Percentiles rank a stretch among this genome's conserved stretches.
phyloP scores from a whole-genome alignment of 176 grass and related monocot genomes.

The Carex pumila region DNA sequence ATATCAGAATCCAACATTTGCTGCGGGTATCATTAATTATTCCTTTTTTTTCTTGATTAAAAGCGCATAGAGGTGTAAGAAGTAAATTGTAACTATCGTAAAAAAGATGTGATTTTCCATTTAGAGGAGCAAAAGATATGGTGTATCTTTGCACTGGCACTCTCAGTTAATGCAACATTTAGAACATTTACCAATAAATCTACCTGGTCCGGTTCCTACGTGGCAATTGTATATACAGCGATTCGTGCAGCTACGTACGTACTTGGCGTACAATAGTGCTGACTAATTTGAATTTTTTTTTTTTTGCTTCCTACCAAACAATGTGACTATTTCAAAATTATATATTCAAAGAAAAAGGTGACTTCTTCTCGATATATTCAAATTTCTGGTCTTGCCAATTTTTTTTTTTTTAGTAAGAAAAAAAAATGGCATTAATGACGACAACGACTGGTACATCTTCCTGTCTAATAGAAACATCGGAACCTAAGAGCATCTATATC shows the following conservation, averaged over 20 bases:
- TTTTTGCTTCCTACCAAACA: not conserved
- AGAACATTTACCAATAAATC: not conserved
- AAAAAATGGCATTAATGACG: not conserved
- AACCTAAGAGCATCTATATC: too few species aligned
- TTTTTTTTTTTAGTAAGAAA: too few species aligned
- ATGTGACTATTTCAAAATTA: not conserved
- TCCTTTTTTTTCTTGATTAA: not conserved
- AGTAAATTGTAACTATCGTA: not conserved
- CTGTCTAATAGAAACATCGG: not conserved
- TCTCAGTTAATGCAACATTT: conserved; percentile 4
- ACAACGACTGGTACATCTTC: not conserved
- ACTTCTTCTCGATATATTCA: not conserved
- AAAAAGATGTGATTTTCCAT: not conserved
- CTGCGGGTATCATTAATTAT: not conserved
- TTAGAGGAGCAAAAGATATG: not conserved
- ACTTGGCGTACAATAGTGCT: not conserved
- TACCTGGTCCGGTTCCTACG: not conserved
- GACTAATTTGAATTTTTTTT: too few species aligned
- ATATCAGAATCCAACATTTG: not conserved
- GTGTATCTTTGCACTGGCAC: not conserved
- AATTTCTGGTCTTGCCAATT: not conserved
- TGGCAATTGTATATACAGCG: not conserved
- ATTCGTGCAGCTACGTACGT: not conserved
- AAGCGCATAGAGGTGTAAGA: not conserved
- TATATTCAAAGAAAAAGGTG: not conserved